A percentile compares a stretch with the other conserved stretches of the same genome.
These are phyloP conservation scores for Daedaleopsis sinensis DNA, from an alignment of 768 basidiomycete genomes.

Conservation along the genomic window DNA sequence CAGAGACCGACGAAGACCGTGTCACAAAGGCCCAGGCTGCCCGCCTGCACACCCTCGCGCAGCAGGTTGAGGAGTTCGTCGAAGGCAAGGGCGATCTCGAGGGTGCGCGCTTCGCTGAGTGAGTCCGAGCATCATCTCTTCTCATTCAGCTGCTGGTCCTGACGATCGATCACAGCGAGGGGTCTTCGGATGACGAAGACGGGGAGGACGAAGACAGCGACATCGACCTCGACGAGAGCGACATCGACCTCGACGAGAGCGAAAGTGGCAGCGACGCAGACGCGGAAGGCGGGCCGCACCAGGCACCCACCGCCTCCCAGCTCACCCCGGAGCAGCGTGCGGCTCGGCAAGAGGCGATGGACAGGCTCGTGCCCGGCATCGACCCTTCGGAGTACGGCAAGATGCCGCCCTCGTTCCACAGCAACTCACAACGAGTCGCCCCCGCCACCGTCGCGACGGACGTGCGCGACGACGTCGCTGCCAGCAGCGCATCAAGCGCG, in stretches of 20 bases:
- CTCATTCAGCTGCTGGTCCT: neutral
- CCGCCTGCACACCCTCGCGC: constrained; percentile 74
- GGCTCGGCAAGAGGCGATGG: constrained; percentile 68
- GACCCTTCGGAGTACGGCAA: constrained; percentile 86
- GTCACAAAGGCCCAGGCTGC: constrained; percentile 67
- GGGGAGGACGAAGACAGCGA: constrained; percentile 56
- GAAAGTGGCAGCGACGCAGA: constrained; percentile 38
- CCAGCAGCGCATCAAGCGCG: constrained; percentile 1
- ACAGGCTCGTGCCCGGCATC: constrained; percentile 79
- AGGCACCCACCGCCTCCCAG: constrained; percentile 4
- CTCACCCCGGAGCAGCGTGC: constrained; percentile 25
- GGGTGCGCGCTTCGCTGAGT: constrained; percentile 93
- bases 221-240: constrained; percentile 13
- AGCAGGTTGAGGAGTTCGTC: constrained; percentile 88
- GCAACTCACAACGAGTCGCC: constrained; percentile 69
- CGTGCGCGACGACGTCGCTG: constrained; percentile 32
- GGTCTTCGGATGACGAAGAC: constrained; percentile 77
- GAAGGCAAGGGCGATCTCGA: constrained; percentile 87
- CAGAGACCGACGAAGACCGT: constrained; percentile 47
- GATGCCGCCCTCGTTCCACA: constrained; percentile 74
- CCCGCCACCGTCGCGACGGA: constrained; percentile 49
- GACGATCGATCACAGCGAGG: constrained; percentile 49
- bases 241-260: neutral
- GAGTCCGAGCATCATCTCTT: constrained; percentile 33
- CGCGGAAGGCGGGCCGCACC: constrained; percentile 34